Evolutionary conservation across 805 yeast species (phyloP).

Genomic region (Pichia nanzhaoensis): DNA sequence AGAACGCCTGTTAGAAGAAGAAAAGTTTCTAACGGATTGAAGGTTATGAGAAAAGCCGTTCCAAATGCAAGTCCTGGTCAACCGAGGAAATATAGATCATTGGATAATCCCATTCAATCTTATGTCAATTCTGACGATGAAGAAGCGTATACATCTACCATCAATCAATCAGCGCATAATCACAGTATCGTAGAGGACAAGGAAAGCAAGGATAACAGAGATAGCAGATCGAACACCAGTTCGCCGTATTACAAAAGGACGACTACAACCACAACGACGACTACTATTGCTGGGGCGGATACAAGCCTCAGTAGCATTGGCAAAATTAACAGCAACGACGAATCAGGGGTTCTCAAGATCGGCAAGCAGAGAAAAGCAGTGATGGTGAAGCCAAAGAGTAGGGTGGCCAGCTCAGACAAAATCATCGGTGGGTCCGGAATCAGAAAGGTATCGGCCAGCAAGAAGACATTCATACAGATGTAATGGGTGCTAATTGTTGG

Average conservation of each 20-base stretch:
- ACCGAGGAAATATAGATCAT: slow-evolving; percentile 65
- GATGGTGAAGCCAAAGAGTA: slow-evolving; percentile 17
- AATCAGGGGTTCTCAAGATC: slow-evolving; percentile 15
- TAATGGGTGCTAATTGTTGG: slow-evolving; percentile 3
- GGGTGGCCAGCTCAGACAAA: slow-evolving; percentile 26
- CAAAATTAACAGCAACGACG: slow-evolving; percentile 10
- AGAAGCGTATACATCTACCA: slow-evolving; percentile 20
- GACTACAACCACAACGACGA: slow-evolving; percentile 44
- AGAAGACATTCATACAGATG: slow-evolving; percentile 12
- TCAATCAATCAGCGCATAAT: slow-evolving; percentile 10
- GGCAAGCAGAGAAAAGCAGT: slow-evolving; percentile 26
- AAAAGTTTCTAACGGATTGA: slow-evolving; percentile 60
- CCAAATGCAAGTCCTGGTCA: slow-evolving; percentile 96
- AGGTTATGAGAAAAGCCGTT: slow-evolving; percentile 58
- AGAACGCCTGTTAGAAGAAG: slow-evolving; percentile 72
- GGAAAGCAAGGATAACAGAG: slow-evolving; percentile 14
- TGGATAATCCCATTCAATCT: slow-evolving; percentile 27
- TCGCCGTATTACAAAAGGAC: slow-evolving; percentile 37
- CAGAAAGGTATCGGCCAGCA: slow-evolving; percentile 29
- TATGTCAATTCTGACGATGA: slow-evolving; percentile 33
- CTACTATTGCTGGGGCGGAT: slow-evolving; percentile 29
- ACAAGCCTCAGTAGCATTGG: slow-evolving; percentile 7
- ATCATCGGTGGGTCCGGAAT: slow-evolving; percentile 32
- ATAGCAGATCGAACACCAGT: slow-evolving; percentile 25
- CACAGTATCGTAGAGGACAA: slow-evolving; percentile 15